phyloP scores from a whole-genome alignment of 2,329 filamentous ascomycete genomes.

The Pestalotiopsis sp. region DNA sequence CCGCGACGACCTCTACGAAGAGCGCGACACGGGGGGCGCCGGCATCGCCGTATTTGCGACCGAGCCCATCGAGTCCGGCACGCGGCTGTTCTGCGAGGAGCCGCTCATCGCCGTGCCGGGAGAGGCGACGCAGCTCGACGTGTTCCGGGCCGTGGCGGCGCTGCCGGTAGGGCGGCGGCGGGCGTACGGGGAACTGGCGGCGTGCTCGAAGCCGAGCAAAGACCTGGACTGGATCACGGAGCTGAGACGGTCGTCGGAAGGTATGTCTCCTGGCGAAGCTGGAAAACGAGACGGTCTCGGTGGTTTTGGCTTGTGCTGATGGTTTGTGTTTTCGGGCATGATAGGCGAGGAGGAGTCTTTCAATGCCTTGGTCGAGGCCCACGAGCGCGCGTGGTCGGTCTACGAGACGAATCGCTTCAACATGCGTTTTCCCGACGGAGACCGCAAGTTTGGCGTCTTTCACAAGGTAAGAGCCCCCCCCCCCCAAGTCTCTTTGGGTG shows the following conservation, averaged over 20 bases:
- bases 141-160: neutral
- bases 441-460: slow-evolving; percentile 6
- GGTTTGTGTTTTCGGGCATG: too few species aligned
- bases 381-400: slow-evolving; percentile 7
- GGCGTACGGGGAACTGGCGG: neutral
- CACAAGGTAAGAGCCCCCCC: neutral
- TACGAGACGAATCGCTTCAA: slow-evolving; percentile 9
- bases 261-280: neutral
- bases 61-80: neutral
- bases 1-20: neutral
- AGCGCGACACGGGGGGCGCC: neutral
- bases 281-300: neutral
- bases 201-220: slow-evolving; percentile 4
- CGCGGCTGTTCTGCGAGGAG: slow-evolving; percentile 3
- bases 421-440: neutral
- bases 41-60: slow-evolving; percentile 3
- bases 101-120: neutral
- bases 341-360: neutral
- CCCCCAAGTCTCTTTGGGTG: neutral
- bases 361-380: slow-evolving; percentile 5
- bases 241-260: neutral
- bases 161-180: neutral
- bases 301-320: neutral
- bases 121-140: neutral
- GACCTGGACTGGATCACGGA: slow-evolving; percentile 6